Percentiles rank a stretch among this genome's conserved stretches.
These are phyloP conservation scores for Candida broadrunensis DNA, from an alignment of 805 yeast species.

Conservation along the genomic window DNA sequence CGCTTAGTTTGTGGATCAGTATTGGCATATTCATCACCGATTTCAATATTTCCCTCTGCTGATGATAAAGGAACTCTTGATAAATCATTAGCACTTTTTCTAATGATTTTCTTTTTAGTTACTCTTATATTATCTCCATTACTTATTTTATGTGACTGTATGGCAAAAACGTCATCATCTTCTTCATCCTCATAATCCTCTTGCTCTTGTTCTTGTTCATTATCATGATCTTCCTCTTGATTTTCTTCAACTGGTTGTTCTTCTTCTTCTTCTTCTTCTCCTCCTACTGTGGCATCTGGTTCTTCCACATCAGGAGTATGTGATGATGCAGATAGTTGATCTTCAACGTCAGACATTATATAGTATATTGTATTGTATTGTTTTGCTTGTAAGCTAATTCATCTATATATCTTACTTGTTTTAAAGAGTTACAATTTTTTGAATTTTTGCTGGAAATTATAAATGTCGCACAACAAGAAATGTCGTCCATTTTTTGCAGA, in stretches of 20 bases:
- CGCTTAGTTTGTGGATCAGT: conserved; percentile 43
- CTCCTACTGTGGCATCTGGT: conserved; percentile 8
- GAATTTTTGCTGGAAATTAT: no score
- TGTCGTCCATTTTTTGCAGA: no score
- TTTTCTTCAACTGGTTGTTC: conserved; percentile 5
- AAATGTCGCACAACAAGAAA: no score
- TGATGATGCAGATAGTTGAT: background rate
- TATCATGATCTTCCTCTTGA: conserved; percentile 2
- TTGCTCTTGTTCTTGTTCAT: background rate
- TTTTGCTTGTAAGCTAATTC: no score
- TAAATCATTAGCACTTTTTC: conserved; percentile 10
- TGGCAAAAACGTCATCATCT: conserved; percentile 21
- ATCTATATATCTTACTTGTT: no score
- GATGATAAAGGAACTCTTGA: background rate
- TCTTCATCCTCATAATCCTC: conserved; percentile 7
- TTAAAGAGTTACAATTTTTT: no score
- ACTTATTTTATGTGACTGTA: conserved; percentile 19
- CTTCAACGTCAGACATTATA: background rate
- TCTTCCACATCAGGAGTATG: background rate
- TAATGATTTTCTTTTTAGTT: conserved; percentile 27
- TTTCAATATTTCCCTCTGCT: conserved; percentile 8
- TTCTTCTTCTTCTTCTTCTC: conserved; percentile 5
- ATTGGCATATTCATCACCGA: conserved; percentile 9
- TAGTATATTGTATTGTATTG: background rate
- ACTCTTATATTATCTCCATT: conserved; percentile 8